A percentile compares a stretch with the other conserved stretches of the same genome.
Evolutionary conservation across 2,329 filamentous ascomycete species (phyloP).

Genomic region (Fusarium circinatum): DNA sequence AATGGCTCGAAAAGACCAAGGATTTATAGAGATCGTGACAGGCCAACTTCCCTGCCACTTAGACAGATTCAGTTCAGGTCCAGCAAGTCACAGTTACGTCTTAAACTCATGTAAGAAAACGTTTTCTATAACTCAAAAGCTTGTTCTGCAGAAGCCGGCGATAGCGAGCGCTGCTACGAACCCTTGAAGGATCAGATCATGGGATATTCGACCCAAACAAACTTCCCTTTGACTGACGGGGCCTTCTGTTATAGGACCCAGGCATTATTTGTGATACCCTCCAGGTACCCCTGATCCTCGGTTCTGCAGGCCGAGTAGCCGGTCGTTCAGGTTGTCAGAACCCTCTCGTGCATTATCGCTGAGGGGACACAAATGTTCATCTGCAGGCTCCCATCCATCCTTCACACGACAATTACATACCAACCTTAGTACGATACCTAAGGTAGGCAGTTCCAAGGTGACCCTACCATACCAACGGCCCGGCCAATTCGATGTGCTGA

Average conservation of each 20-base stretch:
- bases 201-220: not conserved
- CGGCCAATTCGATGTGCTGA: not conserved
- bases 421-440: not conserved
- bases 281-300: not conserved
- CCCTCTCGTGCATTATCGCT: not conserved
- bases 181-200: constrained; percentile 18
- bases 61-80: not conserved
- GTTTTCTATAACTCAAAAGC: not conserved
- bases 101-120: not conserved
- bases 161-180: not conserved
- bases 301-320: not conserved
- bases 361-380: not conserved
- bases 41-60: constrained; percentile 1
- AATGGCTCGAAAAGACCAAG: constrained; percentile 1
- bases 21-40: constrained; percentile 23
- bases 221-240: not conserved
- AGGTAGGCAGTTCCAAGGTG: not conserved
- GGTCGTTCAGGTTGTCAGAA: not conserved
- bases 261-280: constrained; percentile 4
- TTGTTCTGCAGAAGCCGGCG: not conserved
- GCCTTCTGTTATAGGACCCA: not conserved
- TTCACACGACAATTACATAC: not conserved
- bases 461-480: not conserved
- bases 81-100: constrained; percentile 1
- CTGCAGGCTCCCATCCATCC: not conserved